These are phyloP conservation scores for Leccinum subtestaceum DNA, from an alignment of 768 basidiomycete genomes.

Conservation along the genomic window DNA sequence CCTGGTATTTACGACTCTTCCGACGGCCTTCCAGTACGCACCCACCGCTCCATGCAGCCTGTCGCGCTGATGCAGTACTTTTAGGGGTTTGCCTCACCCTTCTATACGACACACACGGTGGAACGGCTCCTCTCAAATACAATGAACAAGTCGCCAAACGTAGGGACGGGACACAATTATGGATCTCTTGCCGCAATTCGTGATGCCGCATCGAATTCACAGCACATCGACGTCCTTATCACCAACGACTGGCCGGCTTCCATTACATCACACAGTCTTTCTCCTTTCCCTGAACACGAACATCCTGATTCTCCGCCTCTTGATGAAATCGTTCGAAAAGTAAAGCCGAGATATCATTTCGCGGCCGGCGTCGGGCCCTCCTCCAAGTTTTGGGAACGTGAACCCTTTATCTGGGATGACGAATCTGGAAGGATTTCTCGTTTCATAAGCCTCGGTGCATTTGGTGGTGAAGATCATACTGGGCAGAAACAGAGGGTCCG, in stretches of 20 bases:
- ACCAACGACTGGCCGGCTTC: slow-evolving; percentile 74
- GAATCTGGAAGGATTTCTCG: slow-evolving; percentile 61
- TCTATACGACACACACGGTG: slow-evolving; percentile 66
- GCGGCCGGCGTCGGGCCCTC: slow-evolving; percentile 61
- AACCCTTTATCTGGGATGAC: slow-evolving; percentile 85
- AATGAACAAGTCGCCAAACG: slow-evolving; percentile 46
- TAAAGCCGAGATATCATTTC: slow-evolving; percentile 88
- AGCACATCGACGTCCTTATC: slow-evolving; percentile 77
- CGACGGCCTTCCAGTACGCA: slow-evolving; percentile 62
- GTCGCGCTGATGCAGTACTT: slow-evolving; percentile 3
- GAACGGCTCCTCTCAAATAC: slow-evolving; percentile 73
- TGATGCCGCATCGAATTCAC: slow-evolving; percentile 56
- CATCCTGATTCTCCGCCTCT: slow-evolving; percentile 52
- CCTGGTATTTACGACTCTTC: slow-evolving; percentile 53
- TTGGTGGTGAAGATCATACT: slow-evolving; percentile 59
- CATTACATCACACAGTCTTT: slow-evolving; percentile 58
- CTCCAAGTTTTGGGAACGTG: slow-evolving; percentile 90
- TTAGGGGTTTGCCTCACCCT: slow-evolving; percentile 75
- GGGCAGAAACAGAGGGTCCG: slow-evolving; percentile 84
- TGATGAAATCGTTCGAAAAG: slow-evolving; percentile 60
- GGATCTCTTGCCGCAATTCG: slow-evolving; percentile 67
- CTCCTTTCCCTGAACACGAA: slow-evolving; percentile 44
- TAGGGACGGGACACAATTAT: slow-evolving; percentile 48
- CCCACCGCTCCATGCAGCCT: not conserved
- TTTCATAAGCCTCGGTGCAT: slow-evolving; percentile 86